Conservation (phyloP, 2,329 filamentous ascomycete species). For the Myriangium duriaei region DNA sequence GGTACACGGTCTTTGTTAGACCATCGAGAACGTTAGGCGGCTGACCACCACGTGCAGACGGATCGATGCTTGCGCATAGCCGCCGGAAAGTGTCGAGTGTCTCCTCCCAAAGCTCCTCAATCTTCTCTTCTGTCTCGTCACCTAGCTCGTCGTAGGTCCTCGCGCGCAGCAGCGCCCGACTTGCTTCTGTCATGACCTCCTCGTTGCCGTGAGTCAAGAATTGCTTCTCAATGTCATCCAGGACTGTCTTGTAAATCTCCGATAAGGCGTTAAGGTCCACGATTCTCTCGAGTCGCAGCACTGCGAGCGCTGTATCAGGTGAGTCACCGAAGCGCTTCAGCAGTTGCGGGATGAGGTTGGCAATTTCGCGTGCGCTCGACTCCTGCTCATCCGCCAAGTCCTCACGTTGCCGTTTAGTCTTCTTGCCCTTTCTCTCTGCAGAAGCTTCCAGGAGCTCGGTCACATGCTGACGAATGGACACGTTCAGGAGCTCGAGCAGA, state of each 20-base stretch:
- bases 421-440: constrained; percentile 42
- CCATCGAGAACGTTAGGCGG: constrained; percentile 52
- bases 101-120: constrained; percentile 78
- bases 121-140: constrained; percentile 68
- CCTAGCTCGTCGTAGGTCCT: constrained; percentile 78
- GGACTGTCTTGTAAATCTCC: constrained; percentile 67
- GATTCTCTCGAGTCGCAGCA: constrained; percentile 73
- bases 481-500: constrained; percentile 74
- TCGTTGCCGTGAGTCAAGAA: constrained; percentile 88
- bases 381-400: constrained; percentile 61
- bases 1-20: constrained; percentile 60
- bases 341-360: constrained; percentile 66
- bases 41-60: constrained; percentile 60
- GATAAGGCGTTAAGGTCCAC: constrained; percentile 81
- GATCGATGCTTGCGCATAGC: constrained; percentile 53
- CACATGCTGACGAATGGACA: constrained; percentile 65
- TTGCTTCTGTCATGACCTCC: constrained; percentile 71
- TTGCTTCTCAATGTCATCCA: constrained; percentile 88
- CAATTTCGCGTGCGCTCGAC: constrained; percentile 64
- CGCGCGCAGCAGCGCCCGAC: constrained; percentile 70
- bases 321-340: constrained; percentile 90
- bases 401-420: constrained; percentile 46
- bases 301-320: constrained; percentile 71
- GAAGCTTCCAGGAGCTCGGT: constrained; percentile 51
- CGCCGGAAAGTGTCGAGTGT: constrained; percentile 59